Evolutionary conservation across 1,284 basidiomycete genomes (phyloP), one percentile per base, ranked within the genome.

Genomic region (Ustilago esculenta): DNA sequence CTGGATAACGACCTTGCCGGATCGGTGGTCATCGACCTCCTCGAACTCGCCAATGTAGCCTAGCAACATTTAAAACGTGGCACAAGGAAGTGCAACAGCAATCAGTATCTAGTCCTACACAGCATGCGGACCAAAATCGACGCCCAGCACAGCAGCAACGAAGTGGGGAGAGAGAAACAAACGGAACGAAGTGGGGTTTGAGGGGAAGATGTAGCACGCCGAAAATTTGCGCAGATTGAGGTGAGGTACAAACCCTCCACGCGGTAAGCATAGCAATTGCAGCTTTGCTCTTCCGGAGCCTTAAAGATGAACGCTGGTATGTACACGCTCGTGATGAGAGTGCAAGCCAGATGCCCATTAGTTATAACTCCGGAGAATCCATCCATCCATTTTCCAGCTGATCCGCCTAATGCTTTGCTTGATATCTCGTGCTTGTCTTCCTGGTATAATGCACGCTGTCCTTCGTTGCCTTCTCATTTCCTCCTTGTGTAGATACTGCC

Each of bases 11-110:
- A 99, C 92, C 87, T 99, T 99, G 83, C 94, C 94, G 15, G 93
- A 90, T 71, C 96, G 94, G 85, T 98, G 96, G 86, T 99, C 96
- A 83, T 99, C 96, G 83, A 99, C 90, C 85, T 97, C 92, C 85
- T 98, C 95, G 83, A 98, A 98, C 86, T 98, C 95, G 81, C 94
- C 94, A 73, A 98, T 97, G 88, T 98, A 98, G 69, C 94, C 94
- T 97, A 29, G 5, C 21, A 11, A n/a, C 5, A 24, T 27, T 12
- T 12, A 25, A 24, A 35, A 36, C 8, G 12, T 15, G 18, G 15
- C 12, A 35, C 27, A 23, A 36, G 33, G 10, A 24, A 36, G 23
- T 30, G 17, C 18, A 41, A 36, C n/a, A 17, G 2, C n/a, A 20
- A 27, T 41, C 44, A 55, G 37, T 36, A 25, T 27, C 39, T n/a